Evolutionary conservation across 257 asterid species (phyloP).

Genomic region (Verbena officinalis): DNA sequence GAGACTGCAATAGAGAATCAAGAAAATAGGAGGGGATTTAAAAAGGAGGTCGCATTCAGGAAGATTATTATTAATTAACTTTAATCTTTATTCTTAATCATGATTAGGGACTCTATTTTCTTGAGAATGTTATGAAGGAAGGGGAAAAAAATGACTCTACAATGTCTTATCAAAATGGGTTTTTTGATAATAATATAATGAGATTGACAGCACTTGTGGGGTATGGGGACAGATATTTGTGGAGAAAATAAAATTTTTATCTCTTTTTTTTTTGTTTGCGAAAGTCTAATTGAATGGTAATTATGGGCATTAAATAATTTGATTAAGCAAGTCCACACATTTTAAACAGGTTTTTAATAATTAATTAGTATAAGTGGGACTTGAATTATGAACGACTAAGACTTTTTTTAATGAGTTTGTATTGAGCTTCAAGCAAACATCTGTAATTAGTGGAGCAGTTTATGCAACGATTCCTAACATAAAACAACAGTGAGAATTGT

Average conservation of each 20-base stretch:
- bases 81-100: conserved; percentile 5
- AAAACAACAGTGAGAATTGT: conserved; percentile 8
- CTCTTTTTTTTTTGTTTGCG: background rate
- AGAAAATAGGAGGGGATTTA: conserved; percentile 21
- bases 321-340: conserved; percentile 27
- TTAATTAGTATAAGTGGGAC: conserved; percentile 11
- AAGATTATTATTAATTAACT: conserved; percentile 27
- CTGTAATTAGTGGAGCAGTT: background rate
- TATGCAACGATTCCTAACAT: background rate
- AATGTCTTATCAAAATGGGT: conserved; percentile 44
- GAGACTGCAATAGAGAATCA: conserved; percentile 36
- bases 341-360: conserved; percentile 15
- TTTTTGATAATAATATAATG: conserved; percentile 45
- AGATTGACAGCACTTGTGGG: conserved; percentile 73
- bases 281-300: conserved; percentile 1
- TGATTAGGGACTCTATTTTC: conserved; percentile 9
- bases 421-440: conserved; percentile 24
- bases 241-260: conserved; percentile 25
- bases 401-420: conserved; percentile 19
- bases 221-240: conserved; percentile 60
- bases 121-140: conserved; percentile 8
- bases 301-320: conserved; percentile 16
- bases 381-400: conserved; percentile 12
- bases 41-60: conserved; percentile 50
- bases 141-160: conserved; percentile 34